Base-by-base conservation (phyloP, 345 rosid genomes). In the Populus davidiana region DNA sequence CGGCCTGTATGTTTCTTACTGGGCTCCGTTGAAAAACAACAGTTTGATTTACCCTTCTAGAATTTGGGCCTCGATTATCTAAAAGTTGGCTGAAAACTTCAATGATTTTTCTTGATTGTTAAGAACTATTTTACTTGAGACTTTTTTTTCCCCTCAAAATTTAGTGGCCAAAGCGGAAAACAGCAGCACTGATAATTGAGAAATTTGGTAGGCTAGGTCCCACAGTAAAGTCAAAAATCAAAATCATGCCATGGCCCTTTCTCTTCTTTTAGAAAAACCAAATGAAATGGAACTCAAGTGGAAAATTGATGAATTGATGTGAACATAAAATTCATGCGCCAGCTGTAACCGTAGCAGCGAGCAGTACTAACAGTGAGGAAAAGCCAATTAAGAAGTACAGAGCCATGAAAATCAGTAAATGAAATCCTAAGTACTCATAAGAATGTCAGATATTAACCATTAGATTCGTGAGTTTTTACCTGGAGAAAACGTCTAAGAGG, bases 401-500 rank as follows among this genome's bases (percentile, higher is more conserved):
- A 56, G 27, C 63, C 63, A 56, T 9, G 63, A n/a, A 56, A 56
- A n/a, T 56, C 63, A 56, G 0, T 56, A 5, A n/a, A n/a, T 8
- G 27, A 56, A 56, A 56, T 4, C 27, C 63, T 2, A 23, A n/a
- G 14, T 2, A n/a, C 17, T 39, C 69, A 17, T 69, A 23, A 39
- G 31, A 35, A 13, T 43, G 69, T 12, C 21, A 14, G 9, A 17
- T 3, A 11, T 59, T 44, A 18, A 29, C n/a, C 29, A 0, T 25
- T 39, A 23, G 68, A 61, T 39, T 23, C 36, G 4, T 29, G 67
- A 2, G 66, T 9, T 50, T 6, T 41, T 83, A 92, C 98, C 95
- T 92, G 98, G 17, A 92, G 85, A 79, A 93, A 89, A 20, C 96
- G 93, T 76, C 99, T 82, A 11, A 95, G 94, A 9, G 97, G 94